Evolutionary conservation across 140 eudicot species (phyloP).

Genomic region (Bidens hawaiensis): DNA sequence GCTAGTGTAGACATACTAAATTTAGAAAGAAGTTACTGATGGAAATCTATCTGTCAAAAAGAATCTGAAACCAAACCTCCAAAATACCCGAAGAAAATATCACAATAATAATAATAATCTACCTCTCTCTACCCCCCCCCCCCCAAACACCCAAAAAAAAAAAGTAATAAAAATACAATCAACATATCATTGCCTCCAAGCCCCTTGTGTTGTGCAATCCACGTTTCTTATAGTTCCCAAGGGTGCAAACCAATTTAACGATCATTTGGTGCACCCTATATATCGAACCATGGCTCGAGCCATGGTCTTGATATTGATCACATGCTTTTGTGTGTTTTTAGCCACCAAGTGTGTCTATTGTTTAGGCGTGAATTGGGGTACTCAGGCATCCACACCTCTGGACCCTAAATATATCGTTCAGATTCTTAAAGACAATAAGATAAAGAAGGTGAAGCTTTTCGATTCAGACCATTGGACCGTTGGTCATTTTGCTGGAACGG

Average conservation of each 20-base stretch:
- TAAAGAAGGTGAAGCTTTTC: conserved; percentile 56
- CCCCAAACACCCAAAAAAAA: too few relatives aligned
- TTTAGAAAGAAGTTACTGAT: neutral
- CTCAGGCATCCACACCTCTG: conserved; percentile 45
- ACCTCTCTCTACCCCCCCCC: neutral
- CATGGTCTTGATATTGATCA: conserved; percentile 40
- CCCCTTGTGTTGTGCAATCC: too few relatives aligned
- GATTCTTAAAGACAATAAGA: conserved; percentile 54
- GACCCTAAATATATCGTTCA: conserved; percentile 47
- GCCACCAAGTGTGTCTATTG: conserved; percentile 15
- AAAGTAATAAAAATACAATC: too few relatives aligned
- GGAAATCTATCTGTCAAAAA: neutral
- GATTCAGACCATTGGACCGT: conserved; percentile 54
- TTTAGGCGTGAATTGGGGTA: conserved; percentile 79
- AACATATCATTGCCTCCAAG: too few relatives aligned
- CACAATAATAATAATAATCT: neutral
- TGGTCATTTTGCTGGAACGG: conserved; percentile 43
- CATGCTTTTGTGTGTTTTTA: conserved; percentile 18
- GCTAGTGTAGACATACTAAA: neutral
- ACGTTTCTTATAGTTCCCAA: too few relatives aligned
- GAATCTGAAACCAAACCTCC: conserved; percentile 2
- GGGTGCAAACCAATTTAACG: neutral
- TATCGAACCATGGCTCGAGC: conserved; percentile 46
- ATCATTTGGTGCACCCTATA: conserved; percentile 15
- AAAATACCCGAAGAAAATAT: neutral